These are phyloP conservation scores for Clonostachys rosea DNA, from an alignment of 2,329 filamentous ascomycete species.

Conservation along the genomic window DNA sequence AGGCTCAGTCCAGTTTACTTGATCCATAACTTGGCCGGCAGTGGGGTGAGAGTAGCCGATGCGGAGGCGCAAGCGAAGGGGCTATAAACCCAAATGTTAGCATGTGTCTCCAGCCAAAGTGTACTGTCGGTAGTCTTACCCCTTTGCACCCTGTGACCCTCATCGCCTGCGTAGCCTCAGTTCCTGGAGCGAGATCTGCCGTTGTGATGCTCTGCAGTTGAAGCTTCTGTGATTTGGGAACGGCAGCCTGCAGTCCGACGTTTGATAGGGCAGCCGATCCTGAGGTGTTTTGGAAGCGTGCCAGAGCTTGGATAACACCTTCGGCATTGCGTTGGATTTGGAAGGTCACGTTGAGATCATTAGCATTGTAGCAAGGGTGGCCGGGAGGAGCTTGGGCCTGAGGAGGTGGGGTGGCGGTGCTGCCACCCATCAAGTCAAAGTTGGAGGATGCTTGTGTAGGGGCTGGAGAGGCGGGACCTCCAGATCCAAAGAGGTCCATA, in stretches of 20 bases:
- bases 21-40: slow-evolving; percentile 72
- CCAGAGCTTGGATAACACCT: slow-evolving; percentile 74
- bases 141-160: slow-evolving; percentile 79
- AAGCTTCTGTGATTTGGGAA: slow-evolving; percentile 93
- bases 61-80: slow-evolving; percentile 80
- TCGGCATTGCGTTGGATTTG: slow-evolving; percentile 80
- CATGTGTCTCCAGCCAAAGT: neutral
- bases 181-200: slow-evolving; percentile 67
- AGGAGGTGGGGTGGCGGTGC: slow-evolving; percentile 42
- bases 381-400: slow-evolving; percentile 34
- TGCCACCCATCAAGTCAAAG: slow-evolving; percentile 41
- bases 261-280: slow-evolving; percentile 61
- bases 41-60: slow-evolving; percentile 73
- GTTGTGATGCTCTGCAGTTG: slow-evolving; percentile 88
- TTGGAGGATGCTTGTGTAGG: slow-evolving; percentile 30
- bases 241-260: slow-evolving; percentile 87
- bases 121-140: slow-evolving; percentile 56
- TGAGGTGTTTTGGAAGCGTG: slow-evolving; percentile 77
- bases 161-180: slow-evolving; percentile 88
- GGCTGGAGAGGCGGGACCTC: slow-evolving; percentile 30
- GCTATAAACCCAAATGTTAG: slow-evolving; percentile 41
- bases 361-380: slow-evolving; percentile 78
- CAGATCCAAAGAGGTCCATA: slow-evolving; percentile 77
- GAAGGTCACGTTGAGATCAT: slow-evolving; percentile 76
- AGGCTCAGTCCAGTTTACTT: slow-evolving; percentile 95